Evolutionary conservation across 371 early-diverging fungal species (phyloP).

Genomic region (Rhizomucor miehei): DNA sequence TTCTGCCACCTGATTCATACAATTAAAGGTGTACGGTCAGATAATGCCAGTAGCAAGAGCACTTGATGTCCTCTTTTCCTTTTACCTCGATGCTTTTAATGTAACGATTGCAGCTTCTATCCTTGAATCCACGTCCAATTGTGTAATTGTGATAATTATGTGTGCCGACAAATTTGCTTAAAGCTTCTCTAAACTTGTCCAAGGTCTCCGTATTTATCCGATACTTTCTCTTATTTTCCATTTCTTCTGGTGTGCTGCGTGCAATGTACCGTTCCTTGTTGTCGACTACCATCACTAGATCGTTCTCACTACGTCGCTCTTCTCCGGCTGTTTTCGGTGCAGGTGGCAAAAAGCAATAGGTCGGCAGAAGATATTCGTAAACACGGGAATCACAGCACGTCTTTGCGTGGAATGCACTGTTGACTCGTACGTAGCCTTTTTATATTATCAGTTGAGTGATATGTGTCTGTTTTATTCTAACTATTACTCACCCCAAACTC

Average conservation of each 20-base stretch:
- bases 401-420: conserved; percentile 90
- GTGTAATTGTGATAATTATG: conserved; percentile 98
- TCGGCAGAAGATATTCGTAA: conserved; percentile 98
- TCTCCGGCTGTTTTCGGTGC: conserved; percentile 14
- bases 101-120: conserved; percentile 76
- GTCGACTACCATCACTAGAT: conserved; percentile 20
- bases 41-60: not conserved
- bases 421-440: conserved; percentile 70
- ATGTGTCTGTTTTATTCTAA: too few relatives aligned
- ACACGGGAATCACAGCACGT: conserved; percentile 89
- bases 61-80: not conserved
- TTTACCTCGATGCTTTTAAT: conserved; percentile 75
- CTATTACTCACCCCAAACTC: conserved; percentile 74
- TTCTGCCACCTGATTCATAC: conserved; percentile 50
- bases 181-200: conserved; percentile 61
- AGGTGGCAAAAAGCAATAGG: conserved; percentile 75
- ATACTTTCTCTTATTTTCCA: conserved; percentile 53
- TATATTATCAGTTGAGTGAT: too few relatives aligned
- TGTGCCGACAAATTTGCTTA: conserved; percentile 84
- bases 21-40: not conserved
- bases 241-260: conserved; percentile 52
- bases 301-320: conserved; percentile 18
- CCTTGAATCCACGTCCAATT: conserved; percentile 72
- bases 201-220: conserved; percentile 63
- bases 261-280: conserved; percentile 24